Base-by-base conservation (phyloP, 805 yeast species). In the Huiozyma naganishii region DNA sequence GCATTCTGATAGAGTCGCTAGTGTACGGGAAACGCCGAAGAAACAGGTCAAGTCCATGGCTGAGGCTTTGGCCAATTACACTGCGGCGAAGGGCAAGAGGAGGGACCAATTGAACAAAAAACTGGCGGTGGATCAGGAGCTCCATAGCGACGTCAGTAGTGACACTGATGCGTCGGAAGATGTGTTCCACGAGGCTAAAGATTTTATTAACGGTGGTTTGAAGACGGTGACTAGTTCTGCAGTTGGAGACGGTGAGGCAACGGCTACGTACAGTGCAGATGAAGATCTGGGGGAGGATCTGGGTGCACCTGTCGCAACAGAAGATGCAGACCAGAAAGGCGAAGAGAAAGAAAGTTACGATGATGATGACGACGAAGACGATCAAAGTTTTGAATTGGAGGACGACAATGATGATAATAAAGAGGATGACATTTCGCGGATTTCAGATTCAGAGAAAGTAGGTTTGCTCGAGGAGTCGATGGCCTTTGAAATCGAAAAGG, bases 31-130 rank as follows among this genome's bases (percentile, higher is more conserved):
- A 17, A 17, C 23, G 23, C 23, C 23, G 23, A 30, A 30, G n/a
- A 30, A 9, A 70, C 6, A 75, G 75, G 79, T 29, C 74, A 71
- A 68, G 52, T 76, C 74, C 45, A 58, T 73, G 49, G 67, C 73
- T 6, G 74, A 72, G 53, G 69, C 70, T 32, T 70, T 72, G 45
- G 69, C 66, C 45, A 61, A 55, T 52, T 61, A 61, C 43, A 51
- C 62, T 30, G 9, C 33, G 33, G n/a, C 9, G 33, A 11, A 30
- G 9, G 4, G n/a, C 33, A 27, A 10, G 42, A 13, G 41, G 7
- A 30, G 40, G 12, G 7, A 13, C 7, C n/a, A 11, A 5, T 13
- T 6, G 10, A 28, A 10, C 9, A 34, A 34, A 17, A 34, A 34
- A 10, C 11, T 7, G 37, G 17, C 3, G 12, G 37, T 3, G 37